Base-by-base conservation (phyloP, 2,329 filamentous ascomycete species). In the Diaporthe batatas region DNA sequence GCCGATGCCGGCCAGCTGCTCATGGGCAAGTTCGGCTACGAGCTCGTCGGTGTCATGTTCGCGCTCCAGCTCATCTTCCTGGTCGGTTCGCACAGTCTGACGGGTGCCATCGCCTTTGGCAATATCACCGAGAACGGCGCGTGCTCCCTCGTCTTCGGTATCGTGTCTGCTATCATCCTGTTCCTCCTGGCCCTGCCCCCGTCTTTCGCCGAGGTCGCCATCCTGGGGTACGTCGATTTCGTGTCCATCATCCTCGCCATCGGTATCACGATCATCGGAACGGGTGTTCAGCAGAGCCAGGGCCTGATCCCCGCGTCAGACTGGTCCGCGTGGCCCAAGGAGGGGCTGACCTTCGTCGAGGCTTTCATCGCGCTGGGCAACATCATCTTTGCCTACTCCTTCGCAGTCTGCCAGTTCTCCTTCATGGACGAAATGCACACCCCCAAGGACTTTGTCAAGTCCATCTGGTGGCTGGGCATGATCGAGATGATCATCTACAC, bases 331-430 rank as follows among this genome's bases (percentile, higher is more conserved):
- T 87, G 85, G 83, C 85, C 85, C 64, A 83, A 82, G 77, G 79
- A 83, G 6, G 77, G 84, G 5, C 80, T 88, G 1, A 82, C 82
- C 44, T 84, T 92, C 51, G 83, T 84, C 58, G 84, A 88, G 57
- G 90, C 84, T 25, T 91, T 92, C 78, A 85, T 90, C 18, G 87
- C 89, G 23, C 86, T 92, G 58, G 86, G 85, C 78, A 93, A 93
- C 82, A 94, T 94, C 69, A 86, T 93, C 74, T 90, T 94, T 74
- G 91, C 92, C 71, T 94, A 92, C 83, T 86, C 90, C 74, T 87
- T 86, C 72, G 83, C 85, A 75, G 82, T 87, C 68, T 86, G 84
- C 80, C 85, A 87, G 77, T 87, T 87, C 81, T 84, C 82, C 77
- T 87, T 87, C 76, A 87, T 87, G 85, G 85, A 86, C 76, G 85